Evolutionary conservation across 352 stramenopile species (phyloP).

Genomic region (Phytophthora meadii): DNA sequence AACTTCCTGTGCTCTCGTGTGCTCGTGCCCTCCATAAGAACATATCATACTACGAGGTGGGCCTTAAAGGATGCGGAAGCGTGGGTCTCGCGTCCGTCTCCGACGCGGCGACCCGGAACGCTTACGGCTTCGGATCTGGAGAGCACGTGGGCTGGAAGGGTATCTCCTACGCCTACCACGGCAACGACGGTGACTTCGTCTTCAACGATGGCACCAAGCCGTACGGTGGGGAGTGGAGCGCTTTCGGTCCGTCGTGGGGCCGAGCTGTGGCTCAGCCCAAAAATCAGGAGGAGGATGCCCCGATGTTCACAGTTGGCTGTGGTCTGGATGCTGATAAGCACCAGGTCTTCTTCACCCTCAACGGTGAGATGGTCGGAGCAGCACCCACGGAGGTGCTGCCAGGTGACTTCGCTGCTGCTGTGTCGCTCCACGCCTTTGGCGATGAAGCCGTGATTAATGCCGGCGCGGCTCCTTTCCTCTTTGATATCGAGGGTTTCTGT

Average conservation of each 20-base stretch:
- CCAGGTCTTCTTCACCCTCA: slow-evolving; percentile 84
- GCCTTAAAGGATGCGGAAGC: slow-evolving; percentile 74
- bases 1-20: slow-evolving; percentile 64
- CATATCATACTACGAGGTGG: slow-evolving; percentile 84
- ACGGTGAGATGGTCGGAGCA: slow-evolving; percentile 68
- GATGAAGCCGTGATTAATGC: slow-evolving; percentile 77
- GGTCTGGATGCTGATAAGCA: slow-evolving; percentile 63
- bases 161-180: slow-evolving; percentile 86
- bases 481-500: slow-evolving; percentile 91
- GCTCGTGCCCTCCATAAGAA: slow-evolving; percentile 56
- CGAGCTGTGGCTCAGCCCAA: slow-evolving; percentile 21
- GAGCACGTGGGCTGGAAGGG: slow-evolving; percentile 86
- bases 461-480: slow-evolving; percentile 74
- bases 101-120: slow-evolving; percentile 52
- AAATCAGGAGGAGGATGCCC: slow-evolving; percentile 33
- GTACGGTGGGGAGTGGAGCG: slow-evolving; percentile 77
- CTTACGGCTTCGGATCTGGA: slow-evolving; percentile 84
- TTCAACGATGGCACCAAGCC: slow-evolving; percentile 74
- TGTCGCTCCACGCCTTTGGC: slow-evolving; percentile 82
- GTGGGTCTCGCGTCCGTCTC: slow-evolving; percentile 79
- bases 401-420: slow-evolving; percentile 72
- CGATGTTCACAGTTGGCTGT: slow-evolving; percentile 71
- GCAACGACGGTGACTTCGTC: slow-evolving; percentile 88
- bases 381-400: slow-evolving; percentile 50
- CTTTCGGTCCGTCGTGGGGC: slow-evolving; percentile 79